Conservation (phyloP, 768 basidiomycete genomes). For the Floccularia luteovirens region DNA sequence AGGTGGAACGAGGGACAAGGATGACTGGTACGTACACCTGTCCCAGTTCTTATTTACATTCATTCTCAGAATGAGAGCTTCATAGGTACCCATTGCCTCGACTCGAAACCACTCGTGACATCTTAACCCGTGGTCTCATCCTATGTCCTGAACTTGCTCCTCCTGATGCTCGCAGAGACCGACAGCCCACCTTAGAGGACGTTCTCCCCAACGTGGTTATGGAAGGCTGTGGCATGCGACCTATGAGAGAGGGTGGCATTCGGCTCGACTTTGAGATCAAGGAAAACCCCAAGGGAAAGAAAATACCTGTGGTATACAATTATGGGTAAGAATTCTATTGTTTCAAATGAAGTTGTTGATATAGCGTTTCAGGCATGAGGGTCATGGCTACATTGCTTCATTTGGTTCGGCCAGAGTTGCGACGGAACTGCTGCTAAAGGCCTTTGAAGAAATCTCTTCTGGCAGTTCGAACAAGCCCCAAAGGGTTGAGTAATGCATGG, state of each 20-base stretch:
- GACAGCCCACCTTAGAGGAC: slow-evolving; percentile 42
- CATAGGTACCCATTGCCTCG: slow-evolving; percentile 61
- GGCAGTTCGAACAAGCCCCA: no score
- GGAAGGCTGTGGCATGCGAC: slow-evolving; percentile 57
- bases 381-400: not conserved
- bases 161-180: slow-evolving; percentile 37
- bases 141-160: slow-evolving; percentile 53
- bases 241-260: slow-evolving; percentile 61
- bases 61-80: not conserved
- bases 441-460: not conserved
- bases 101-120: slow-evolving; percentile 51
- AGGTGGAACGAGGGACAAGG: slow-evolving; percentile 42
- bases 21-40: slow-evolving; percentile 44
- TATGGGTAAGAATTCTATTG: slow-evolving; percentile 1
- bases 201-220: slow-evolving; percentile 38
- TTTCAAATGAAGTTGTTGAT: not conserved
- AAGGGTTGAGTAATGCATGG: no score
- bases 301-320: slow-evolving; percentile 48
- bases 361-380: not conserved
- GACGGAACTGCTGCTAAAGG: not conserved
- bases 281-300: slow-evolving; percentile 19
- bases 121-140: slow-evolving; percentile 42
- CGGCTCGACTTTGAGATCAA: slow-evolving; percentile 42
- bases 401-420: not conserved
- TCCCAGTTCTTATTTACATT: not conserved